Evolutionary conservation across 2,329 filamentous ascomycete species (phyloP).

Genomic region (Rachicladosporium sp.): DNA sequence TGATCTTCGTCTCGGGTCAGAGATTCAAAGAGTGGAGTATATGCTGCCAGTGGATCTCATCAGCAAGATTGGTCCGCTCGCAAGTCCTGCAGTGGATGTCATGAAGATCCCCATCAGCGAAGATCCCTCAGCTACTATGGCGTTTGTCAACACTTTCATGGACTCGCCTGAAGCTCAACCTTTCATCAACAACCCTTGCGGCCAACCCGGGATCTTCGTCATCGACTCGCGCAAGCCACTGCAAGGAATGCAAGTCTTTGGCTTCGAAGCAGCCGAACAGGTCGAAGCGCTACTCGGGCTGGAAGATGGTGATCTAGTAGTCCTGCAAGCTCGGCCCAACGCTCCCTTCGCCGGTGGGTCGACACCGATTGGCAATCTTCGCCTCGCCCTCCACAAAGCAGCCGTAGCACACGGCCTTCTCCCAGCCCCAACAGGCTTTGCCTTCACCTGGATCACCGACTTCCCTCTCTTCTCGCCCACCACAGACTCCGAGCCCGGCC

Average conservation of each 20-base stretch:
- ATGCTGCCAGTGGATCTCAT: slow-evolving; percentile 53
- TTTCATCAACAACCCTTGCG: slow-evolving; percentile 57
- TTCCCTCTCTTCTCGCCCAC: slow-evolving; percentile 84
- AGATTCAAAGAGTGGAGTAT: slow-evolving; percentile 52
- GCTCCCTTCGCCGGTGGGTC: slow-evolving; percentile 59
- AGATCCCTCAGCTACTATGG: slow-evolving; percentile 40
- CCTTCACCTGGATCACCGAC: slow-evolving; percentile 73
- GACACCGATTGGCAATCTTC: slow-evolving; percentile 57
- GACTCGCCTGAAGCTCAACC: slow-evolving; percentile 46
- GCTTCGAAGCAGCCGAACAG: slow-evolving; percentile 55
- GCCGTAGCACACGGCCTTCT: slow-evolving; percentile 54
- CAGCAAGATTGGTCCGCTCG: slow-evolving; percentile 59
- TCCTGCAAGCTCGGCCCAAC: slow-evolving; percentile 66
- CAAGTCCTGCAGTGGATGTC: slow-evolving; percentile 60
- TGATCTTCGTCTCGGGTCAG: slow-evolving; percentile 62
- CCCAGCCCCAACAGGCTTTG: slow-evolving; percentile 39
- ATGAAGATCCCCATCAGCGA: slow-evolving; percentile 53
- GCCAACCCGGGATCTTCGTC: slow-evolving; percentile 69
- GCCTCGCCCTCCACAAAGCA: slow-evolving; percentile 55
- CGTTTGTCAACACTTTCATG: slow-evolving; percentile 60
- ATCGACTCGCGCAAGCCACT: slow-evolving; percentile 63
- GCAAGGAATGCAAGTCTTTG: slow-evolving; percentile 63
- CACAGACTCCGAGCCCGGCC: slow-evolving; percentile 55
- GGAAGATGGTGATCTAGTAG: slow-evolving; percentile 63
- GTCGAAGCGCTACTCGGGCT: slow-evolving; percentile 41